Evolutionary conservation across 2,329 filamentous ascomycete species (phyloP).

Genomic region (Colletotrichum gloeosporioides): DNA sequence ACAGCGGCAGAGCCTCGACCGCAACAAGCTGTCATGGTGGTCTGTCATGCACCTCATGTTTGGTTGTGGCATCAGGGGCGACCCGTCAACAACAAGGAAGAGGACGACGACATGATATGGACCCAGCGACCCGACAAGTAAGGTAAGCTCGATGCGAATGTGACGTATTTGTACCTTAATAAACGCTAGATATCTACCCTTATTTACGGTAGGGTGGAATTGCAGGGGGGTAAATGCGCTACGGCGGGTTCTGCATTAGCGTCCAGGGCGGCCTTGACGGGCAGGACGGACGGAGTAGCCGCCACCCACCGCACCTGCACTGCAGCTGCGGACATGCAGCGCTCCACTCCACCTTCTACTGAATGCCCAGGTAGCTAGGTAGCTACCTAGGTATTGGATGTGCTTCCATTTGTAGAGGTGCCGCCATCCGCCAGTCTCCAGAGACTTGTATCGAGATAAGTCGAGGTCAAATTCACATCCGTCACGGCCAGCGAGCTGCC

Average conservation of each 20-base stretch:
- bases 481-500: neutral
- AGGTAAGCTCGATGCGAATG: neutral
- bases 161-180: slow-evolving; percentile 3
- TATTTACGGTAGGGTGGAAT: slow-evolving; percentile 12
- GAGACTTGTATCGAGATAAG: too few relatives aligned
- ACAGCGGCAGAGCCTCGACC: neutral
- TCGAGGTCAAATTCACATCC: too few relatives aligned
- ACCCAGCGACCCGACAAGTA: neutral
- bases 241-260: slow-evolving; percentile 11
- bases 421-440: neutral
- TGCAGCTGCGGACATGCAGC: neutral
- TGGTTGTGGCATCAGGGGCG: neutral
- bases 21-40: neutral
- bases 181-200: neutral
- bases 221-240: neutral
- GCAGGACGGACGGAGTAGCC: slow-evolving; percentile 9
- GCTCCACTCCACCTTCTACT: neutral
- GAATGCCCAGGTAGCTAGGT: neutral
- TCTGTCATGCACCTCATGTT: neutral
- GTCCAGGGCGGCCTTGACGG: neutral
- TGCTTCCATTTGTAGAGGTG: neutral
- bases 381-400: neutral
- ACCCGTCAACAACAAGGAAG: neutral
- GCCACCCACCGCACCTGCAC: slow-evolving; percentile 1
- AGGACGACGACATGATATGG: neutral